A percentile compares a stretch with the other conserved stretches of the same genome.
Evolutionary conservation across 805 yeast species (phyloP).

Genomic region (Starmerella apicola): DNA sequence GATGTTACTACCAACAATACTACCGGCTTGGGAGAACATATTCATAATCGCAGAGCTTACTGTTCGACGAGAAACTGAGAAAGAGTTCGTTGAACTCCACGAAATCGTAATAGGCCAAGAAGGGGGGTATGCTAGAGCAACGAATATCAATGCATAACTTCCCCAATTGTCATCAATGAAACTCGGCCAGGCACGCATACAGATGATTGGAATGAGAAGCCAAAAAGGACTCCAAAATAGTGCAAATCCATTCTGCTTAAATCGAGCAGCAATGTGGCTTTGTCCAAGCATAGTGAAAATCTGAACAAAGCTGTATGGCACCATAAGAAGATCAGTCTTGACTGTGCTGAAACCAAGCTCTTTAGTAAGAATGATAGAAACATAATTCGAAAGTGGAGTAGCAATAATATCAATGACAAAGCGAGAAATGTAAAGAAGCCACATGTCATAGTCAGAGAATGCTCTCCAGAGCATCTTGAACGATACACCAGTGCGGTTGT

Average conservation of each 20-base stretch:
- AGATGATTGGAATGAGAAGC: conserved; percentile 14
- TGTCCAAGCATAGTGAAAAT: conserved; percentile 21
- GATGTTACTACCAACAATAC: conserved; percentile 42
- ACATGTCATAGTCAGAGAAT: conserved; percentile 38
- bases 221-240: conserved; percentile 16
- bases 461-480: conserved; percentile 32
- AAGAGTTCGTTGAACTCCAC: conserved; percentile 52
- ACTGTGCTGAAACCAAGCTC: conserved; percentile 40
- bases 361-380: conserved; percentile 36
- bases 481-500: conserved; percentile 43
- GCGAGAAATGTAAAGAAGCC: conserved; percentile 46
- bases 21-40: conserved; percentile 49
- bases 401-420: conserved; percentile 33
- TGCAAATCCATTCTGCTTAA: conserved; percentile 11
- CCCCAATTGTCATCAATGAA: conserved; percentile 22
- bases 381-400: conserved; percentile 31
- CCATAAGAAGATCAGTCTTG: conserved; percentile 39
- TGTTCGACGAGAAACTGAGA: conserved; percentile 50
- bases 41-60: conserved; percentile 55
- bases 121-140: conserved; percentile 24
- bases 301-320: conserved; percentile 33
- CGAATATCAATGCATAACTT: conserved; percentile 23
- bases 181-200: conserved; percentile 22
- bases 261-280: conserved; percentile 8
- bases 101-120: conserved; percentile 18